phyloP scores from a whole-genome alignment of 139 green algal species.

The Spirogloea muscicola region DNA sequence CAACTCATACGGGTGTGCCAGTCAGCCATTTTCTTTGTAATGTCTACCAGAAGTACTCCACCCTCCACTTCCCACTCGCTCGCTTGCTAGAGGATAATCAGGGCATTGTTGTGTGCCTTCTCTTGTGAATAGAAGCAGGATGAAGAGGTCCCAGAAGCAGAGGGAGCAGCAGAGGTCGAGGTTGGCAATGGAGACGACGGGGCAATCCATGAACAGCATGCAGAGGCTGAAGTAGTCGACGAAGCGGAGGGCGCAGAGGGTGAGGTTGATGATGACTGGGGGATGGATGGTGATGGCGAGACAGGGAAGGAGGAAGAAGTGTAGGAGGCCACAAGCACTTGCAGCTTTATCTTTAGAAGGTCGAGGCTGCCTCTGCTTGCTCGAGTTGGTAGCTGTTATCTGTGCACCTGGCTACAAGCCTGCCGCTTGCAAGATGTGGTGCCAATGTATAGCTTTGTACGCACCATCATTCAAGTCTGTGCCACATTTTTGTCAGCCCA shows the following conservation, averaged over 20 bases:
- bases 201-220: neutral
- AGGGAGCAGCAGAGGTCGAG: neutral
- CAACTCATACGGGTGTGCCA: too few relatives aligned
- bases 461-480: too few relatives aligned
- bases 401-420: too few relatives aligned
- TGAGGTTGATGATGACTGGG: conserved; percentile 9
- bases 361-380: too few relatives aligned
- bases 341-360: too few relatives aligned
- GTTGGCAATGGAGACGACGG: neutral
- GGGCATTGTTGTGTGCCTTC: neutral
- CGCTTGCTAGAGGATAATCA: neutral
- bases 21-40: too few relatives aligned
- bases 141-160: neutral
- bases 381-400: too few relatives aligned
- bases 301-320: too few relatives aligned
- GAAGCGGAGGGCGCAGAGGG: neutral
- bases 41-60: neutral
- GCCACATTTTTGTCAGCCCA: too few relatives aligned
- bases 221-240: neutral
- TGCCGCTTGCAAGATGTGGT: too few relatives aligned
- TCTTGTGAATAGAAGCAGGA: neutral
- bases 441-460: too few relatives aligned
- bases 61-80: neutral
- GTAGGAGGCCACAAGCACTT: too few relatives aligned
- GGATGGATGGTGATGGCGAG: conserved; percentile 5